A percentile compares a stretch with the other conserved stretches of the same genome.
These are phyloP conservation scores for Fusarium mangiferae DNA, from an alignment of 2,329 filamentous ascomycete species.

Conservation along the genomic window DNA sequence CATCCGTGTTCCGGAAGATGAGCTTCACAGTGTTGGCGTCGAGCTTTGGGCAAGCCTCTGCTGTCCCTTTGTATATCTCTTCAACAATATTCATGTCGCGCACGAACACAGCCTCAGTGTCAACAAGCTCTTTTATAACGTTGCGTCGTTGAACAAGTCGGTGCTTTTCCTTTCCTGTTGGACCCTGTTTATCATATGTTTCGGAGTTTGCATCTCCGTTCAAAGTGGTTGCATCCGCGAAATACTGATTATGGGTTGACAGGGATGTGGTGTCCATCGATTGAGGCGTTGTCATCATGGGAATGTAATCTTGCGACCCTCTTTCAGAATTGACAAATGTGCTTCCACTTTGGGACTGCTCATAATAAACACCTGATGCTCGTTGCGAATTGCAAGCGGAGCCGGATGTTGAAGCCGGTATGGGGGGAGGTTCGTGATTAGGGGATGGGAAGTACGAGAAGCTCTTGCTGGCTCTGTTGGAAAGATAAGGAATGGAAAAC, in stretches of 20 bases:
- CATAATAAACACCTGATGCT: constrained; percentile 54
- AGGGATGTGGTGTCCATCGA: constrained; percentile 60
- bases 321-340: constrained; percentile 57
- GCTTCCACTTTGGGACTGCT: constrained; percentile 52
- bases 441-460: constrained; percentile 53
- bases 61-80: constrained; percentile 96
- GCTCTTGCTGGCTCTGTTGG: constrained; percentile 46
- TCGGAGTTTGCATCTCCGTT: constrained; percentile 52
- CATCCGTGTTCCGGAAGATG: constrained; percentile 92
- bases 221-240: constrained; percentile 49
- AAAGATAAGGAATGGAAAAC: constrained; percentile 61
- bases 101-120: constrained; percentile 91
- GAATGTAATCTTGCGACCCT: constrained; percentile 58
- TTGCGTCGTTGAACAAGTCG: constrained; percentile 84
- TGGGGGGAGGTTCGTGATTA: constrained; percentile 62
- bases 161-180: constrained; percentile 68
- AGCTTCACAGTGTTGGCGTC: constrained; percentile 86
- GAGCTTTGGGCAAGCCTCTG: constrained; percentile 81
- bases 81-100: constrained; percentile 97
- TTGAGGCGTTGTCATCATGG: constrained; percentile 56
- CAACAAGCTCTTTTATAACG: constrained; percentile 89
- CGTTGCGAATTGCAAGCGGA: constrained; percentile 55
- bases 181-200: constrained; percentile 52
- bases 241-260: constrained; percentile 54
- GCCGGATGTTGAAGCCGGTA: constrained; percentile 53